These are phyloP conservation scores for Apocynum venetum DNA, from an alignment of 257 asterid species.

Conservation along the genomic window DNA sequence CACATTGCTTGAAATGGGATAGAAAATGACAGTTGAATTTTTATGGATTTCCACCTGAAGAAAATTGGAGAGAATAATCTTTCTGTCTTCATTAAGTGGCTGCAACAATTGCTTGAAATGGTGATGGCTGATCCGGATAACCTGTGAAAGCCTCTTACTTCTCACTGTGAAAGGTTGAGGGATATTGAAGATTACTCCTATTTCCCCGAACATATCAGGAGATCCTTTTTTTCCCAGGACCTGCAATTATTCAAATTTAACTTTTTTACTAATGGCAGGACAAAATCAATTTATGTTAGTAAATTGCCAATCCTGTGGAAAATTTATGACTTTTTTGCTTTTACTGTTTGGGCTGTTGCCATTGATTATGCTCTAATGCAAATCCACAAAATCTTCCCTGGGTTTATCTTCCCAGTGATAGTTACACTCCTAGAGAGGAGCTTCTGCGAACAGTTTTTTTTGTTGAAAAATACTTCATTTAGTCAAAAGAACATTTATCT, in stretches of 20 bases:
- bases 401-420: not conserved
- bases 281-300: not conserved
- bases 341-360: not conserved
- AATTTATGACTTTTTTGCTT: not conserved
- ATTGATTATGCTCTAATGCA: not conserved
- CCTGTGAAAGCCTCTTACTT: constrained; percentile 89
- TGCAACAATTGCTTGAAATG: constrained; percentile 87
- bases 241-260: constrained; percentile 40
- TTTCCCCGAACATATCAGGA: constrained; percentile 76
- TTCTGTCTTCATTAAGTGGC: constrained; percentile 59
- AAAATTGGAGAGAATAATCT: constrained; percentile 60
- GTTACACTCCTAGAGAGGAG: not conserved
- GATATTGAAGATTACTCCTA: constrained; percentile 71
- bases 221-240: constrained; percentile 53
- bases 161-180: constrained; percentile 97
- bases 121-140: constrained; percentile 79
- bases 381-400: not conserved
- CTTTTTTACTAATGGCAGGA: not conserved
- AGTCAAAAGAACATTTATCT: not conserved
- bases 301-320: not conserved
- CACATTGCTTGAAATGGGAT: not conserved
- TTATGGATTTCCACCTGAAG: constrained; percentile 53
- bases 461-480: not conserved
- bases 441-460: not conserved
- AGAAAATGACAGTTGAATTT: constrained; percentile 2